Evolutionary conservation across 2,329 filamentous ascomycete genomes (phyloP).

Genomic region (Alternaria panax): DNA sequence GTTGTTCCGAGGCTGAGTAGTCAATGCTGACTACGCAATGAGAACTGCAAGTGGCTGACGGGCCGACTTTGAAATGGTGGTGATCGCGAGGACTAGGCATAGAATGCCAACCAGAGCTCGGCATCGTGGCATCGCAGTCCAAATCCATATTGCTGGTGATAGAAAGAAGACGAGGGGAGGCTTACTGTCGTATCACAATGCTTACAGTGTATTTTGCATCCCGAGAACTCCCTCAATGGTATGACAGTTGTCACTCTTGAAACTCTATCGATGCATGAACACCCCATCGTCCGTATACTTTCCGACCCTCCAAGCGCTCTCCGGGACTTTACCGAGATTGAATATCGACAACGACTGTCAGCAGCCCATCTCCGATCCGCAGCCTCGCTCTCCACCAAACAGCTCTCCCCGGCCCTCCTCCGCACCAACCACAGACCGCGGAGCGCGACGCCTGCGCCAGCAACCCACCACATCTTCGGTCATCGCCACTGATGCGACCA

Average conservation of each 20-base stretch:
- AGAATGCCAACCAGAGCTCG: neutral
- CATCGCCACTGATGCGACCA: neutral
- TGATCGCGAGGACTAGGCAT: neutral
- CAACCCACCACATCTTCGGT: neutral
- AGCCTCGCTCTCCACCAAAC: neutral
- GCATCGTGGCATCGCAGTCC: neutral
- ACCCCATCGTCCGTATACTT: neutral
- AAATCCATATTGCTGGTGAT: neutral
- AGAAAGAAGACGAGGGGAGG: neutral
- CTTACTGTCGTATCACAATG: neutral
- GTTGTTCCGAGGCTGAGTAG: neutral
- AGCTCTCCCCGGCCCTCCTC: neutral
- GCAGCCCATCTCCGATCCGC: neutral
- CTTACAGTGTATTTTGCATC: neutral
- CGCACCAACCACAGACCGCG: slow-evolving; percentile 10
- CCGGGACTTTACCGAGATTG: neutral
- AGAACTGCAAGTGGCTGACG: neutral
- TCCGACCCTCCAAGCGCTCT: neutral
- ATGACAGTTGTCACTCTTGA: neutral
- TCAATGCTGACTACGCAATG: neutral
- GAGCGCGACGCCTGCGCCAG: neutral
- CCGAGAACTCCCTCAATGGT: neutral
- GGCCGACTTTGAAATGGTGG: neutral
- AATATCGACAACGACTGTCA: neutral
- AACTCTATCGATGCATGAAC: slow-evolving; percentile 1